Conservation (phyloP, 2,329 filamentous ascomycete species). For the Aspergillus chevalieri region DNA sequence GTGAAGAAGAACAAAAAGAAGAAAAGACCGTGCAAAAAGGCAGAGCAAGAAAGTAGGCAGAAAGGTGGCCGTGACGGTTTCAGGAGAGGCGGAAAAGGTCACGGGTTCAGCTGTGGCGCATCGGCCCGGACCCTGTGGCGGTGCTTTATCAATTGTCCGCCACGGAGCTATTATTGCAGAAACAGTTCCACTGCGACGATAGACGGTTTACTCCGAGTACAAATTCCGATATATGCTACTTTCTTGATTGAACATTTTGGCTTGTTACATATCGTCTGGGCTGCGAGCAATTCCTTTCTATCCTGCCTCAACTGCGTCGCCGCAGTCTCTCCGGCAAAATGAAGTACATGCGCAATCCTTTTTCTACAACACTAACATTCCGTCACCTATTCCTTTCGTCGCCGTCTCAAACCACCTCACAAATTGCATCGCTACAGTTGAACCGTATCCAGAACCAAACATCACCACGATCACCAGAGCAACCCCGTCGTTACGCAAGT, state of each 20-base stretch:
- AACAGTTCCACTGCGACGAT: no score
- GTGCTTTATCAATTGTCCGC: neutral
- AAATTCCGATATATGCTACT: no score
- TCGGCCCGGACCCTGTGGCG: neutral
- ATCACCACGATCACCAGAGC: slow-evolving; percentile 14
- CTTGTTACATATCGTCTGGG: no score
- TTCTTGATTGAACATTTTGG: no score
- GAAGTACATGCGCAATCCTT: slow-evolving; percentile 28
- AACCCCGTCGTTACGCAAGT: slow-evolving; percentile 6
- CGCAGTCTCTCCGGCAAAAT: slow-evolving; percentile 12
- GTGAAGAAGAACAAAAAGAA: neutral
- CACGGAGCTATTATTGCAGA: no score
- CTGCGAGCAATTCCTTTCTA: no score
- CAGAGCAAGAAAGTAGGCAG: neutral
- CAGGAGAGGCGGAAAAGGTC: neutral
- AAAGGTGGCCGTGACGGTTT: neutral
- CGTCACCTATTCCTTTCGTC: slow-evolving; percentile 23
- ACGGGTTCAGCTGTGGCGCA: slow-evolving; percentile 2
- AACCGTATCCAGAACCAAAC: slow-evolving; percentile 3
- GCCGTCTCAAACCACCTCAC: slow-evolving; percentile 12
- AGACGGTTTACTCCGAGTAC: no score
- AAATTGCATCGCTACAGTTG: slow-evolving; percentile 9
- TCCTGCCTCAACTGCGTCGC: no score
- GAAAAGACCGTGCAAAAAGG: neutral
- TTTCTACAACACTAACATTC: slow-evolving; percentile 27